Evolutionary conservation across 352 stramenopile species (phyloP).

Genomic region (Phytophthora constricta): DNA sequence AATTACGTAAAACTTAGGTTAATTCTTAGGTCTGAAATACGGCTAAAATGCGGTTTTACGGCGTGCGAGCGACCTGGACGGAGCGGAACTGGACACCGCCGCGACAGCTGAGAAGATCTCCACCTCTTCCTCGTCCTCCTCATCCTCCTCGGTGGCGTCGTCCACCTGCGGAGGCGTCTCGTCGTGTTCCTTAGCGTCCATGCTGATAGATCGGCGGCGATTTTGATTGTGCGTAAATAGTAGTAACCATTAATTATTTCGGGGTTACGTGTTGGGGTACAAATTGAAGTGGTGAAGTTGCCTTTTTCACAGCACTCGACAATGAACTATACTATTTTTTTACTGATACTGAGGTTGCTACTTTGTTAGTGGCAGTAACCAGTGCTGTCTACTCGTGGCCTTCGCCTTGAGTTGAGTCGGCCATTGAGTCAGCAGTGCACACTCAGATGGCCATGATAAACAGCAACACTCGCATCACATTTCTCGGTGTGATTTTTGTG

Average conservation of each 20-base stretch:
- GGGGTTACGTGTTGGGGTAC: no score
- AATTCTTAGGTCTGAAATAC: background rate
- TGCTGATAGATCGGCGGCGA: background rate
- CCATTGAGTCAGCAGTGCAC: no score
- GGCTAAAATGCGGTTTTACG: background rate
- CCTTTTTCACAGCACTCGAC: no score
- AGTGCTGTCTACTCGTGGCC: no score
- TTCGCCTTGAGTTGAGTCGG: no score
- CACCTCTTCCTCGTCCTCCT: conserved; percentile 31
- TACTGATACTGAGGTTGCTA: no score
- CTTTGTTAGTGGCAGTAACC: no score
- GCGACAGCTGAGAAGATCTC: conserved; percentile 25
- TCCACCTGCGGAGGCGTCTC: conserved; percentile 12
- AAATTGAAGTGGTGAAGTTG: conserved; percentile 18
- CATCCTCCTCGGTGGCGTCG: conserved; percentile 11
- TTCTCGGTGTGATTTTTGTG: no score
- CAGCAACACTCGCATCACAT: no score
- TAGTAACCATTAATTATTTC: conserved; percentile 4
- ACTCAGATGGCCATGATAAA: no score
- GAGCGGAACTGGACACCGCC: background rate
- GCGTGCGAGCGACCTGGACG: background rate
- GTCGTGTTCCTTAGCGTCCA: conserved; percentile 4
- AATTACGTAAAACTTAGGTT: background rate
- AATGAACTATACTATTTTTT: no score
- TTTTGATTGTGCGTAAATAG: background rate